Evolutionary conservation across 2,329 filamentous ascomycete genomes (phyloP).

Genomic region (Aspergillus caelatus): DNA sequence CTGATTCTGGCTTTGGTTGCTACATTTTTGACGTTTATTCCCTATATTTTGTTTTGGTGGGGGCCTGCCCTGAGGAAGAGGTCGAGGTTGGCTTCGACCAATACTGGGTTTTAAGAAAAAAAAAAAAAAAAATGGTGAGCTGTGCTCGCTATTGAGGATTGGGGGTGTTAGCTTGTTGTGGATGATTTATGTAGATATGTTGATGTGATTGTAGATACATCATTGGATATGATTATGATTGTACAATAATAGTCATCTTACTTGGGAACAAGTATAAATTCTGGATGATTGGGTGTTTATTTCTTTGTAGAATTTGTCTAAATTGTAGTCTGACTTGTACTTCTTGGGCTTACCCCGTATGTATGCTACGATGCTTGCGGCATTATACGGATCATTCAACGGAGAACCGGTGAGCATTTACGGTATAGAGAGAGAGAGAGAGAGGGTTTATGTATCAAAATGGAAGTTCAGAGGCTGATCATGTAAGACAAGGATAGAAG

Average conservation of each 20-base stretch:
- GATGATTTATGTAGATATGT: slow-evolving; percentile 2
- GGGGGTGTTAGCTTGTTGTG: neutral
- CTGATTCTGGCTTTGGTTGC: slow-evolving; percentile 53
- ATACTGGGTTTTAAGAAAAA: neutral
- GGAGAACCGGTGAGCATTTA: neutral
- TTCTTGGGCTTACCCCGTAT: neutral
- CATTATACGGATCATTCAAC: neutral
- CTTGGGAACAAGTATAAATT: neutral
- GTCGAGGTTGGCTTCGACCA: slow-evolving; percentile 30
- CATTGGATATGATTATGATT: neutral
- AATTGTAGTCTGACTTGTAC: neutral
- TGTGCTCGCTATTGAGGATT: neutral
- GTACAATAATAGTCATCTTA: neutral
- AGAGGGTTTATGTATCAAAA: neutral
- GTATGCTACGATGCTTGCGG: neutral
- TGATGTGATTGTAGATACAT: slow-evolving; percentile 1
- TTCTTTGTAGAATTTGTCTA: neutral
- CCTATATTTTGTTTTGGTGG: slow-evolving; percentile 34
- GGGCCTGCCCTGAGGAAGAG: slow-evolving; percentile 33
- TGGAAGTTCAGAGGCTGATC: neutral
- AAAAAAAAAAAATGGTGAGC: neutral
- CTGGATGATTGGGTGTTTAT: too few relatives aligned
- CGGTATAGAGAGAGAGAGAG: neutral
- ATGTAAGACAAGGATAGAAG: neutral
- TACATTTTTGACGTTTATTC: slow-evolving; percentile 37